Evolutionary conservation across 139 green algal species (phyloP).

Genomic region (Yamagishiella unicocca): DNA sequence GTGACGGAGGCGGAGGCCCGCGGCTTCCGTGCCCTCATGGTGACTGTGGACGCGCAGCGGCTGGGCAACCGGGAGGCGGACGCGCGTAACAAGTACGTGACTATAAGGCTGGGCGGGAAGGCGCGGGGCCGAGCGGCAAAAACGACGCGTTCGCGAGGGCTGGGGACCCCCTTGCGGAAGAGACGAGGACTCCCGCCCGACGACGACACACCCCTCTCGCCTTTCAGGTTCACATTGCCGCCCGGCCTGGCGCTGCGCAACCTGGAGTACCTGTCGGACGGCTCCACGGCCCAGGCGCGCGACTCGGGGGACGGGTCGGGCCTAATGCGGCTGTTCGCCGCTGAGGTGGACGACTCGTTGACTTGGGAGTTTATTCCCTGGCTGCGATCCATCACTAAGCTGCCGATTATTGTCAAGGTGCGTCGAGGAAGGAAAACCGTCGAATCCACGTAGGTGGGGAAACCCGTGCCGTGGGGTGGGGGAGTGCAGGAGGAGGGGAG

Average conservation of each 20-base stretch:
- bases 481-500: too few species aligned
- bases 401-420: slow-evolving; percentile 92
- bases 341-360: slow-evolving; percentile 65
- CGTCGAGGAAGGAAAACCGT: neutral
- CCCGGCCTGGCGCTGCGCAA: slow-evolving; percentile 34
- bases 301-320: slow-evolving; percentile 51
- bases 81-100: slow-evolving; percentile 72
- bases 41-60: slow-evolving; percentile 91
- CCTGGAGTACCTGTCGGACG: slow-evolving; percentile 34
- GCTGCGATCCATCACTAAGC: slow-evolving; percentile 77
- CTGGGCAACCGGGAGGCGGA: slow-evolving; percentile 80
- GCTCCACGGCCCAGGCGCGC: slow-evolving; percentile 29
- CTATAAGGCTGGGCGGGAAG: too few species aligned
- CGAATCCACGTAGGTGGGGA: too few species aligned
- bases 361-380: slow-evolving; percentile 86
- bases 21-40: slow-evolving; percentile 85
- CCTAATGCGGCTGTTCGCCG: slow-evolving; percentile 65
- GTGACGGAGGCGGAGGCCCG: slow-evolving; percentile 73
- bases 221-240: slow-evolving; percentile 40
- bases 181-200: too few species aligned
- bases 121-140: too few species aligned
- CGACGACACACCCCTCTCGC: neutral
- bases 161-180: too few species aligned
- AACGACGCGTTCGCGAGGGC: too few species aligned
- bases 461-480: too few species aligned